A percentile compares a stretch with the other conserved stretches of the same genome.
phyloP scores from a whole-genome alignment of 1,284 basidiomycete genomes.

The Ustanciosporium gigantosporum region DNA sequence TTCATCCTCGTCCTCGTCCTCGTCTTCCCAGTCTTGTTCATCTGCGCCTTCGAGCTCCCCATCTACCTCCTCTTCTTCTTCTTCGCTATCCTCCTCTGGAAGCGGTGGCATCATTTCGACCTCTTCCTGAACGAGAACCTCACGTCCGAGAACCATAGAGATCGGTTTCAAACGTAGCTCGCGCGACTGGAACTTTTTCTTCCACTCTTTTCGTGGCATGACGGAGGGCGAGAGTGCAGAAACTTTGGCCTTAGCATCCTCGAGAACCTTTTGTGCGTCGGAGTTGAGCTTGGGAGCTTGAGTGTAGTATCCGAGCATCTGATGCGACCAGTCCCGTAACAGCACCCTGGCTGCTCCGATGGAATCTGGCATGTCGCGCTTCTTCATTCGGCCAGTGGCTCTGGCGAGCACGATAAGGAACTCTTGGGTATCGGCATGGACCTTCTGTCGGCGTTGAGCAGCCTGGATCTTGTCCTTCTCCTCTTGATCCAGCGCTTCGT shows the following conservation, averaged over 20 bases:
- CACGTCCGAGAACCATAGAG: conserved; percentile 28
- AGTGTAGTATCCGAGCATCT: conserved; percentile 51
- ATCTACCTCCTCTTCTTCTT: conserved; percentile 41
- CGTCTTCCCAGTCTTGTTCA: conserved; percentile 24
- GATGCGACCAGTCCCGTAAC: conserved; percentile 56
- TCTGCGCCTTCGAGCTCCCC: conserved; percentile 24
- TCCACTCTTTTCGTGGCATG: conserved; percentile 39
- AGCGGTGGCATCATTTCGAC: conserved; percentile 37
- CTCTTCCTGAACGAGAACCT: conserved; percentile 28
- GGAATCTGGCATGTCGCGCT: conserved; percentile 49
- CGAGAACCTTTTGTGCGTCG: conserved; percentile 15
- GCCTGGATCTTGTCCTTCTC: conserved; percentile 21
- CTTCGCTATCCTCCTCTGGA: conserved; percentile 45
- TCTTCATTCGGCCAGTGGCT: conserved; percentile 47
- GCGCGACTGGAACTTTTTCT: conserved; percentile 37
- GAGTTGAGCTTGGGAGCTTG: conserved; percentile 38
- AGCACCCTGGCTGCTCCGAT: conserved; percentile 48
- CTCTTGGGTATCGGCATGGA: conserved; percentile 51
- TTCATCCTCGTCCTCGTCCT: conserved; percentile 32
- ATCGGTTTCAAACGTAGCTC: conserved; percentile 46
- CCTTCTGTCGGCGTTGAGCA: conserved; percentile 40
- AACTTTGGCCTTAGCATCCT: conserved; percentile 11
- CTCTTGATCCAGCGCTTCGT: conserved; percentile 36
- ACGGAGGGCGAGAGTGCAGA: not conserved
- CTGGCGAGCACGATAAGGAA: conserved; percentile 55